Percentiles rank a stretch among this genome's conserved stretches.
phyloP scores from a whole-genome alignment of 177 flowering plant genomes.

The Vitis hybrid region DNA sequence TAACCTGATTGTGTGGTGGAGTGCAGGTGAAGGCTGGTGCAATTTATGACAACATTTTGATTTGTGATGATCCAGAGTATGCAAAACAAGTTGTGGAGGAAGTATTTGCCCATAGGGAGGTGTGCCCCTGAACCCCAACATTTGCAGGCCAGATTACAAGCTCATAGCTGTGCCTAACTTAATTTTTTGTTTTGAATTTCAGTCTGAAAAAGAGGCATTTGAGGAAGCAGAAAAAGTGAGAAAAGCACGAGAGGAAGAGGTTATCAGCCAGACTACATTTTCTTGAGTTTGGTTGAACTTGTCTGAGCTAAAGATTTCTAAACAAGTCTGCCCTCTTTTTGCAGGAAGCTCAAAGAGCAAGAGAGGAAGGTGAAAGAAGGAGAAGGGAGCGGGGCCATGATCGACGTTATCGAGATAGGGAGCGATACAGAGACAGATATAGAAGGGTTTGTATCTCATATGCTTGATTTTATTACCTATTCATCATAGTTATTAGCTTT shows the following conservation, averaged over 20 bases:
- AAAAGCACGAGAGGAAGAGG: slow-evolving; percentile 82
- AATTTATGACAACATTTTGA: slow-evolving; percentile 73
- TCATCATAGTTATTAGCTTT: not conserved
- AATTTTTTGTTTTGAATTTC: slow-evolving; percentile 14
- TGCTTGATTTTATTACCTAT: not conserved
- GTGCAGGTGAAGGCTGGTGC: slow-evolving; percentile 87
- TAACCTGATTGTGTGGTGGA: not conserved
- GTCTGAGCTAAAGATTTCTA: not conserved
- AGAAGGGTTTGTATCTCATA: slow-evolving; percentile 33
- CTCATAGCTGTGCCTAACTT: slow-evolving; percentile 8
- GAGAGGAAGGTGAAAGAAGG: slow-evolving; percentile 71
- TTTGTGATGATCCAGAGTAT: slow-evolving; percentile 79
- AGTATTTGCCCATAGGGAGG: slow-evolving; percentile 63
- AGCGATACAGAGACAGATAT: slow-evolving; percentile 44
- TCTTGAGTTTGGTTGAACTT: not conserved
- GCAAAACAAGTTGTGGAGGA: slow-evolving; percentile 75
- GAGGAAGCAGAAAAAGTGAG: slow-evolving; percentile 87
- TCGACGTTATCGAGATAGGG: slow-evolving; percentile 35
- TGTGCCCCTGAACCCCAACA: slow-evolving; percentile 17
- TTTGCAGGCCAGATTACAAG: not conserved
- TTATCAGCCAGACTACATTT: slow-evolving; percentile 8
- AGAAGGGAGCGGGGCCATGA: slow-evolving; percentile 54
- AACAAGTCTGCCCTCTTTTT: slow-evolving; percentile 3
- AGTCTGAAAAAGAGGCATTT: slow-evolving; percentile 87
- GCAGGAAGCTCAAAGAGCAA: slow-evolving; percentile 67